Evolutionary conservation across 169 alveolate genomes (phyloP).

Genomic region (Miamiensis avidus): DNA sequence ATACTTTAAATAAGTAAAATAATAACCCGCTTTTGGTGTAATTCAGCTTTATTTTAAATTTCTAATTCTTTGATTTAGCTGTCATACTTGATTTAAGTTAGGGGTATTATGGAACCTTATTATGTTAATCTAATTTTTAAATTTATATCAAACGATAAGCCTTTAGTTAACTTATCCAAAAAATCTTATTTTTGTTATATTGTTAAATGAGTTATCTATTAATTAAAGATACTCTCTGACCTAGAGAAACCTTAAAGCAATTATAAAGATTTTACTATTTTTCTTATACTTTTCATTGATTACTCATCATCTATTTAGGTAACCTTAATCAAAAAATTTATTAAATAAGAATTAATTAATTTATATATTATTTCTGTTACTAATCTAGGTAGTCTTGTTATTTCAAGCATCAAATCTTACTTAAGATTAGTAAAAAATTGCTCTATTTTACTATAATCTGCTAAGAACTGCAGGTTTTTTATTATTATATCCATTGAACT

Average conservation of each 20-base stretch:
- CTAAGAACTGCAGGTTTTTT: too few relatives aligned
- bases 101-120: not conserved
- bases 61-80: too few relatives aligned
- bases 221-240: not conserved
- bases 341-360: too few relatives aligned
- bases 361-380: not conserved
- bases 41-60: not conserved
- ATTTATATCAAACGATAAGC: not conserved
- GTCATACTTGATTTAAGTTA: not conserved
- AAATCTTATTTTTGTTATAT: too few relatives aligned
- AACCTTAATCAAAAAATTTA: not conserved
- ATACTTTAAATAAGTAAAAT: too few relatives aligned
- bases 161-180: too few relatives aligned
- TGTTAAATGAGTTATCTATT: too few relatives aligned
- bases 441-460: not conserved
- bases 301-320: not conserved
- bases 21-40: not conserved
- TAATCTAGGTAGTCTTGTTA: not conserved
- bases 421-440: not conserved
- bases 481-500: not conserved
- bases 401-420: too few relatives aligned
- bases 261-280: not conserved
- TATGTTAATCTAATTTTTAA: not conserved
- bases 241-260: not conserved
- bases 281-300: not conserved